These are phyloP conservation scores for Sarocladium strictum DNA, from an alignment of 2,329 filamentous ascomycete species.

Conservation along the genomic window DNA sequence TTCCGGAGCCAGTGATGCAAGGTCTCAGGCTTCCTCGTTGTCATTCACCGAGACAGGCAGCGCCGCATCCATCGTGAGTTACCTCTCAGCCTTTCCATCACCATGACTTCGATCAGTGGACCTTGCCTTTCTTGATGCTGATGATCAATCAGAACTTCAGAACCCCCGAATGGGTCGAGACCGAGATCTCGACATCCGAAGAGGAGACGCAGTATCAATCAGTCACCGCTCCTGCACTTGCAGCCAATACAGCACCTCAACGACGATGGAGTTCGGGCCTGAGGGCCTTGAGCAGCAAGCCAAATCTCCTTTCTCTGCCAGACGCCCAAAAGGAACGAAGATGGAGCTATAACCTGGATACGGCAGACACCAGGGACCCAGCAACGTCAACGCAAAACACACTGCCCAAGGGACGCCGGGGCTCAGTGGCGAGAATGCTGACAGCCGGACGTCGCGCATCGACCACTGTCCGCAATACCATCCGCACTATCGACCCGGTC, in stretches of 20 bases:
- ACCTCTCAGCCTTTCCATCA: too few species aligned
- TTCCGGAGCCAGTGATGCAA: too few species aligned
- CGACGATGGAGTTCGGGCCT: constrained; percentile 1
- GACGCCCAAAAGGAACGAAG: not conserved
- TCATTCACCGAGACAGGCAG: too few species aligned
- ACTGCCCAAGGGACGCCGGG: not conserved
- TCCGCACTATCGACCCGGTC: not conserved
- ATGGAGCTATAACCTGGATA: not conserved
- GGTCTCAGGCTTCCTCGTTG: too few species aligned
- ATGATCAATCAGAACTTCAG: not conserved
- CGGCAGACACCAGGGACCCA: not conserved
- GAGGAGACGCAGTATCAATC: not conserved
- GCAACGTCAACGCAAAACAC: too few species aligned
- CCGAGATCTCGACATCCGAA: not conserved
- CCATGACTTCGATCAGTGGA: too few species aligned
- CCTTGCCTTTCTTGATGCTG: too few species aligned
- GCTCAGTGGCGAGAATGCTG: not conserved
- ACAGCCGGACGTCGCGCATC: not conserved
- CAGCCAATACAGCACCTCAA: not conserved
- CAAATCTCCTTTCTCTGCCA: not conserved
- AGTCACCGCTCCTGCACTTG: too few species aligned
- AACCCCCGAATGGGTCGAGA: not conserved
- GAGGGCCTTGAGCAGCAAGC: not conserved
- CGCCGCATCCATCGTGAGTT: too few species aligned
- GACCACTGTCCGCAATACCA: not conserved